Evolutionary conservation across 2,329 filamentous ascomycete species (phyloP), one percentile per base, ranked within the genome.

Genomic region (Dactylellina drechsleri): DNA sequence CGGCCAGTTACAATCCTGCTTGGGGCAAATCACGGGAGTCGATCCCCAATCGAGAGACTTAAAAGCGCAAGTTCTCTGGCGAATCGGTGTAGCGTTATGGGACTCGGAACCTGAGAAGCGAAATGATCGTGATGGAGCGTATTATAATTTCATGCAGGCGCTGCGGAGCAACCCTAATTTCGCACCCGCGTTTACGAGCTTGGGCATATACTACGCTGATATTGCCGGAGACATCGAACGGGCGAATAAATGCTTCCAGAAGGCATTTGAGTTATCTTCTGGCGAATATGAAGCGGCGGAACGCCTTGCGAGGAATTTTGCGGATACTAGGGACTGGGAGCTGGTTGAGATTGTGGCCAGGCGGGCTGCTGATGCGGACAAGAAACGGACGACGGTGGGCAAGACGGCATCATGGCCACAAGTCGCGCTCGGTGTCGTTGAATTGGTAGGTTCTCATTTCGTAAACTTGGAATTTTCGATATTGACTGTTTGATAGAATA

Each of bases 401-500:
- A 94, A 92, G 82, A 92, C 93, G 0, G 89, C 96, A 77, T 97
- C 93, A 82, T 99, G 95, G 95, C 95, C 95, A 1, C 96, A 93
- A 81, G 92, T 94, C 1, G 94, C 95, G 0, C 85, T 99, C 1
- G 95, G 96, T 26, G 92, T 97, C 15, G 94, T 96, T 0, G 92
- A 98, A 81, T 62, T 80, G 64, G 78, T 79, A 76, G 41, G 75
- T 66, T 53, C 61, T 45, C 45, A 16, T 13, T 18, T 20, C 20
- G 23, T 23, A 26, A 18, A 16, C 4, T 47, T 20, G 10, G 49
- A 16, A 41, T 13, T n/a, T 7, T 7, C 3, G 16, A 40, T 15
- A 12, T 58, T 70, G 57, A 76, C 26, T n/a, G 4, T 16, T 10
- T 53, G 41, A n/a, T 43, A 79, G 78, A 80, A 79, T 59, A 75